Conservation (phyloP, 345 rosid species). For the Salix suchowensis region DNA sequence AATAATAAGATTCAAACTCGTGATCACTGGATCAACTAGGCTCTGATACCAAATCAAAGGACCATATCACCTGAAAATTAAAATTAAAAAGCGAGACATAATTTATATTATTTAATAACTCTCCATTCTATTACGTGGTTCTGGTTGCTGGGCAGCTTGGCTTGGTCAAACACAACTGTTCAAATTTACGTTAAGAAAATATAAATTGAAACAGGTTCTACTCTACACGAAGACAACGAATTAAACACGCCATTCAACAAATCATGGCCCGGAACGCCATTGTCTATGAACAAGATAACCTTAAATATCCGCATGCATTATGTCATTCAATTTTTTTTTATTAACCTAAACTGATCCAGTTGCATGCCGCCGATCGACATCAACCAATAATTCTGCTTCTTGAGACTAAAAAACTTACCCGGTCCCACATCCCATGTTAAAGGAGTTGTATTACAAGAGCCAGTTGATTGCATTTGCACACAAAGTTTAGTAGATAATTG, state of each 20-base stretch:
- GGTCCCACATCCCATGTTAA: neutral
- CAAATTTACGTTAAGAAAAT: neutral
- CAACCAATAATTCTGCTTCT: neutral
- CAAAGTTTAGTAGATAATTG: neutral
- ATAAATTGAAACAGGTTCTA: neutral
- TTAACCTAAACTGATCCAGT: neutral
- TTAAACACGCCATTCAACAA: neutral
- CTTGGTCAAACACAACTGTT: neutral
- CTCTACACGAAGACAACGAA: neutral
- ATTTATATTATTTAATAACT: no score
- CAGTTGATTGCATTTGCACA: neutral
- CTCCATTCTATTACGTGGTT: neutral
- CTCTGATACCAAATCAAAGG: accelerated
- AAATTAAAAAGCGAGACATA: accelerated
- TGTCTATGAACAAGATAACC: neutral
- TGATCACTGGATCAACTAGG: no score
- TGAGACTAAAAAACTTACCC: neutral
- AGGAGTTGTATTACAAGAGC: neutral
- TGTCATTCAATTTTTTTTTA: neutral
- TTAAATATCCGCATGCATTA: neutral
- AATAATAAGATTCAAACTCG: accelerated
- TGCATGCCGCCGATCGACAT: neutral
- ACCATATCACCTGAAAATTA: no score
- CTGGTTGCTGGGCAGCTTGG: neutral
- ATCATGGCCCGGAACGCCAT: neutral